A percentile compares a stretch with the other conserved stretches of the same genome.
phyloP scores from a whole-genome alignment of 192 early-diverging fungal species.

The Rhizoclosmatium globosum region DNA sequence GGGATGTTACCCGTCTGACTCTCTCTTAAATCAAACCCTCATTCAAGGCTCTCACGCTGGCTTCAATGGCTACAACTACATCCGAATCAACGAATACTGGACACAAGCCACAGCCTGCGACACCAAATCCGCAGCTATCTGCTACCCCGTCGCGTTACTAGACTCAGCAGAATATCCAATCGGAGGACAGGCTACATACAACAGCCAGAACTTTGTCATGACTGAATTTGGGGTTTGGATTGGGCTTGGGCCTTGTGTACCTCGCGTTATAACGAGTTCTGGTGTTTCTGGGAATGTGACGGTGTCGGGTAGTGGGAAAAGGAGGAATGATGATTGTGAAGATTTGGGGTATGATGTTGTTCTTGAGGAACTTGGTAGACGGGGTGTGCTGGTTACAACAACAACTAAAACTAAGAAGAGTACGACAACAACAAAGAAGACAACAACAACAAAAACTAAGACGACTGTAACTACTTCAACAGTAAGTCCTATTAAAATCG shows the following conservation, averaged over 20 bases:
- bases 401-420: neutral
- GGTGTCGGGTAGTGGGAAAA: neutral
- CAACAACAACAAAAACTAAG: neutral
- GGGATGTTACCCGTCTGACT: neutral
- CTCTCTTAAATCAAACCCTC: no score
- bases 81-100: neutral
- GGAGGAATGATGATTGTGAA: no score
- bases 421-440: neutral
- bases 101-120: neutral
- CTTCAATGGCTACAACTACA: neutral
- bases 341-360: no score
- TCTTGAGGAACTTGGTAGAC: no score
- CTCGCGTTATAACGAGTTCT: neutral
- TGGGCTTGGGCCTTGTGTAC: neutral
- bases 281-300: no score
- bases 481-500: no score
- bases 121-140: neutral
- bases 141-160: neutral
- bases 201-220: neutral
- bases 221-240: neutral
- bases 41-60: constrained; percentile 2
- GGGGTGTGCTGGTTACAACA: neutral
- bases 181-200: neutral
- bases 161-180: neutral
- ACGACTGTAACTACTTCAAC: no score